These are phyloP conservation scores for Candida awuae DNA, from an alignment of 805 yeast species.

Conservation along the genomic window DNA sequence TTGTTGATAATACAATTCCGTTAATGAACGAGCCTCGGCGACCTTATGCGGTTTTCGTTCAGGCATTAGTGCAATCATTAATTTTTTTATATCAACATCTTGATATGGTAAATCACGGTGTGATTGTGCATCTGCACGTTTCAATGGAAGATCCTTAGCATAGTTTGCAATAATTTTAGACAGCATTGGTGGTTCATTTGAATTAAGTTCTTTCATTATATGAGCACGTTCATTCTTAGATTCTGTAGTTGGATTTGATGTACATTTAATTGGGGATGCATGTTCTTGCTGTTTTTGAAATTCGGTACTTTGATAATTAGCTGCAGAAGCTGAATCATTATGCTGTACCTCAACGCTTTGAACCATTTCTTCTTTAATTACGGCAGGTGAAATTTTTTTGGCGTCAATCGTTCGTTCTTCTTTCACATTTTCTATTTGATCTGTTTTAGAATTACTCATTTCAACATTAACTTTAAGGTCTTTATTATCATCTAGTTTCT, in stretches of 20 bases:
- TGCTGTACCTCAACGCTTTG: no score
- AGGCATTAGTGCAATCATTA: conserved; percentile 40
- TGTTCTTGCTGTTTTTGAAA: no score
- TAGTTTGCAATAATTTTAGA: conserved; percentile 25
- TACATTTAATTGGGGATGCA: neutral
- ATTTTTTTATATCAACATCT: conserved; percentile 36
- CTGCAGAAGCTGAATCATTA: no score
- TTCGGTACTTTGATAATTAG: no score
- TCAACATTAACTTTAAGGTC: no score
- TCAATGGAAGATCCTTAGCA: conserved; percentile 17
- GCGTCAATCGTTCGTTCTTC: no score
- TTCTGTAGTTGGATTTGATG: neutral
- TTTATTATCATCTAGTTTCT: no score
- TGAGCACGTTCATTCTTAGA: neutral
- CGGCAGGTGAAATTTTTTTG: no score
- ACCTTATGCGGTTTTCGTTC: conserved; percentile 46
- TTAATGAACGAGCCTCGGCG: conserved; percentile 57
- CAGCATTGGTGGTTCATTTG: conserved; percentile 24
- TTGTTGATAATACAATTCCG: conserved; percentile 79
- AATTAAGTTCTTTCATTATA: conserved; percentile 1
- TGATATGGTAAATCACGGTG: conserved; percentile 28
- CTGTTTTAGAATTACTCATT: no score
- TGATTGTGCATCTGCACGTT: conserved; percentile 24
- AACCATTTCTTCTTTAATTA: no score
- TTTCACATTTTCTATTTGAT: no score